Base-by-base conservation (phyloP, 73 alveolate genomes). In the Paraurostyla sp. region DNA sequence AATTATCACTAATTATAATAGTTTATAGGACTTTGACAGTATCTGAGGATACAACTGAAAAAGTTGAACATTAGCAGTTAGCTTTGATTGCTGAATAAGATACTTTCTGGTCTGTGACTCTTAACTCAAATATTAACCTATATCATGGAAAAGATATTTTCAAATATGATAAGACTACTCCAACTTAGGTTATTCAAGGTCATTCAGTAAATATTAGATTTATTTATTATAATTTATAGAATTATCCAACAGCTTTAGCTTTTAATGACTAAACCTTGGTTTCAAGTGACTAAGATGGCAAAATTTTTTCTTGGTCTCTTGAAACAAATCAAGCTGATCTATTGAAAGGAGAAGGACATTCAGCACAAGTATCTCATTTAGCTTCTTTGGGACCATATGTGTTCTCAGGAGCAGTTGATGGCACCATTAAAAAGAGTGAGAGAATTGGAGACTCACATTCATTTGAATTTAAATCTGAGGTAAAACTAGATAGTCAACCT, bases 101-200 rank as follows among this genome's bases (percentile, higher is more conserved):
- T 6, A 3, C 40, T 2, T 52, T 54, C 78, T 54, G 45, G 54
- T 52, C 89, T 32, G 89, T 78, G 3, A 78, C 80, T 29, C 62
- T 78, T 20, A 78, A 78, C 89, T 78, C 89, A 1, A 78, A 78
- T 43, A 78, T 78, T 35, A 78, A 78, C 89, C 49, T 78, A 18
- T 78, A 52, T 46, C 33, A 54, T 29, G 62, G 69, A 4, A 43
- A 50, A 33, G 86, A 73, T 46, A 50, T 73, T 1, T 73, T 73
- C 48, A 49, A 73, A 45, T 13, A 73, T 16, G 71, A 48, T 16
- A 11, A 45, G 27, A 18, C 4, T 7, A 51, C 78, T 3, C 80
- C 78, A 2, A 51, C 76, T 6, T 27, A 29, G 52, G 42, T 40
- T n/a, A 51, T 78, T 38, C 57, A 32, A 78, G 89, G 89, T 3